Base-by-base conservation (phyloP, 306 rosid species). In the Glycine latifolia region DNA sequence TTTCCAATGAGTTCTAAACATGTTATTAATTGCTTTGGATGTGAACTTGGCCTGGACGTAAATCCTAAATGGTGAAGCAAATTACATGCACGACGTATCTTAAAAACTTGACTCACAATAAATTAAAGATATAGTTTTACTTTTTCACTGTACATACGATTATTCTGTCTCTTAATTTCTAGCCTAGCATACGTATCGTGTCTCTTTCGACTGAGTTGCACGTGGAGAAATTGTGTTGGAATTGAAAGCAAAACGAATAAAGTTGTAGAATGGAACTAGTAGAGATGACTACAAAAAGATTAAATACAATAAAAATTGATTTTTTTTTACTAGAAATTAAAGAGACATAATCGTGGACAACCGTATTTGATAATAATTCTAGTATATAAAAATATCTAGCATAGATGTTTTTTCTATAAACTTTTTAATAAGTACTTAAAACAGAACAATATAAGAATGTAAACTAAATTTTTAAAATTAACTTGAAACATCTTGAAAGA, bases 401-500 rank as follows among this genome's bases (percentile, higher is more conserved):
- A 46, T 46, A 46, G 49, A 46, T 46, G 8, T 46, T 46, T 7
- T 46, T 46, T 46, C 8, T 6, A 4, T 43, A 35, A 35, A 35
- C 39, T 39, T 39, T 39, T 39, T 39, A 39, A 39, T 39, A 39
- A 39, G 44, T 39, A 33, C 60, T 68, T 26, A 73, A 7, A 75
- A 54, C 4, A 39, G 44, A 39, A 55, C 35, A 10, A 26, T 26
- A 26, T 26, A 26, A 26, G 31, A 26, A 26, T 26, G 31, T 26
- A 26, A 26, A 26, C 31, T 26, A 26, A 26, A 26, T 26, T 26
- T 0, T 26, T 26, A 26, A 26, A 26, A 26, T 26, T 26, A 26
- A 26, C 31, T 26, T 26, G 31, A 26, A 26, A 26, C 1, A 26
- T 49, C 69, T 54, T 73, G 17, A 81, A 66, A 35, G 75, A 81